phyloP scores from a whole-genome alignment of 495 filamentous ascomycete species.

The Aspergillus bridgeri region DNA sequence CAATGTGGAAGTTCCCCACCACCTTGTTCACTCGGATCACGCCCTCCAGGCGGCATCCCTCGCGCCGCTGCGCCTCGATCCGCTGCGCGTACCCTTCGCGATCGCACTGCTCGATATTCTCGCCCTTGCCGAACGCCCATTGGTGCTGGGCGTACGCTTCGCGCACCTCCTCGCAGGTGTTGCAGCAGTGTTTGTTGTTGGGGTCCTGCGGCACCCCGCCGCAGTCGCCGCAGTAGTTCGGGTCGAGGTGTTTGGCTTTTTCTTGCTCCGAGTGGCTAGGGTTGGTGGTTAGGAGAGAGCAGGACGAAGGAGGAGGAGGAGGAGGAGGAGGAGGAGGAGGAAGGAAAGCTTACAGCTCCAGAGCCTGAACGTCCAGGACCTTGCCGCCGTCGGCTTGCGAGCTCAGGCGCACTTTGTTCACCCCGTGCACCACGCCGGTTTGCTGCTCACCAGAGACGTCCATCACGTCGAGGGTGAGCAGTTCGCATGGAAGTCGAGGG shows the following conservation, averaged over 20 bases:
- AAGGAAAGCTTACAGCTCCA: constrained; percentile 62
- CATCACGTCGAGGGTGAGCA: constrained; percentile 97
- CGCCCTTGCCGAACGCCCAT: constrained; percentile 91
- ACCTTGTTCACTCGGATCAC: constrained; percentile 96
- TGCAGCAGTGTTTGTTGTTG: constrained; percentile 83
- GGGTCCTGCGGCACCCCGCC: constrained; percentile 75
- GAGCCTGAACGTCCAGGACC: constrained; percentile 68
- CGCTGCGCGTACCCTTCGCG: constrained; percentile 89
- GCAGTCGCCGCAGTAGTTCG: constrained; percentile 89
- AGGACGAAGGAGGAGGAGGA: neutral
- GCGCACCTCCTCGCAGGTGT: constrained; percentile 93
- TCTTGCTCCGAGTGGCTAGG: constrained; percentile 62
- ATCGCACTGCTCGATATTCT: constrained; percentile 92
- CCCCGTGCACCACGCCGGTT: constrained; percentile 84
- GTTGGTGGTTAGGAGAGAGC: neutral
- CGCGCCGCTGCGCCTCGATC: constrained; percentile 77
- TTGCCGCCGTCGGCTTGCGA: constrained; percentile 68
- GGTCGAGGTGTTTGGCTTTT: constrained; percentile 77
- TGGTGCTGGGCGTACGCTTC: constrained; percentile 84
- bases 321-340: neutral
- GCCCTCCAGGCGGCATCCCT: constrained; percentile 94
- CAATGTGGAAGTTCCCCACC: constrained; percentile 97
- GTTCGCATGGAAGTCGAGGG: constrained; percentile 88
- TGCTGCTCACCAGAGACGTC: constrained; percentile 97
- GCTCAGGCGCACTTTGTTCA: constrained; percentile 80